phyloP scores from a whole-genome alignment of 345 rosid genomes.

The Linum usitatissimum region DNA sequence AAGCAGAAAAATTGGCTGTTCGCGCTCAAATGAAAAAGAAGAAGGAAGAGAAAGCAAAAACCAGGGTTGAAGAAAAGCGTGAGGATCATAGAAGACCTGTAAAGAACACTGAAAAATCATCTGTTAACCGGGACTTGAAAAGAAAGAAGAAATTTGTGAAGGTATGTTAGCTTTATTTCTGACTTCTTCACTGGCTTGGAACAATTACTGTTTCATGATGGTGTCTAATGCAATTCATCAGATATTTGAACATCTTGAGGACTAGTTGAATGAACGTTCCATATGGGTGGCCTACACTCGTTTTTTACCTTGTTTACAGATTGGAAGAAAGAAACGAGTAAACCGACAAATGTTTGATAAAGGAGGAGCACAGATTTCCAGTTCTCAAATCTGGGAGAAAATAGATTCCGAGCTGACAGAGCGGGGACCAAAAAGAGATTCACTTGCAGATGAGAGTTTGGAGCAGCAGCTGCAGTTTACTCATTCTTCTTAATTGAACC shows the following conservation, averaged over 20 bases:
- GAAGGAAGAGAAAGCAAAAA: conserved; percentile 28
- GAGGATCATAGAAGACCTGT: conserved; percentile 17
- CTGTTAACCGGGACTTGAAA: conserved; percentile 21
- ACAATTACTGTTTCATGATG: no score
- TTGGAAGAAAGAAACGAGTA: conserved; percentile 44
- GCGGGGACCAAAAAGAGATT: conserved; percentile 39
- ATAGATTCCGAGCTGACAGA: conserved; percentile 41
- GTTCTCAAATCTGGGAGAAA: conserved; percentile 42
- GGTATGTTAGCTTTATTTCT: conserved; percentile 25
- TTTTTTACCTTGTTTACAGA: conserved; percentile 24
- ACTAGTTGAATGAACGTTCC: not conserved
- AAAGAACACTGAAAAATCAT: conserved; percentile 18
- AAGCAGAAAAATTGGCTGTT: conserved; percentile 39
- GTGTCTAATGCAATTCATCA: no score
- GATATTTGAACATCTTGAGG: no score
- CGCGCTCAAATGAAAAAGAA: conserved; percentile 50
- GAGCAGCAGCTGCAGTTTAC: no score
- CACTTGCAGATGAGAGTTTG: conserved; percentile 51
- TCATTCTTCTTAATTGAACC: no score
- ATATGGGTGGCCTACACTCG: not conserved
- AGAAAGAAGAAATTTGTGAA: conserved; percentile 47
- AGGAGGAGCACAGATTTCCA: conserved; percentile 21
- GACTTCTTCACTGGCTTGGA: not conserved
- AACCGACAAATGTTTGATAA: conserved; percentile 21
- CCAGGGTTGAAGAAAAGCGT: conserved; percentile 28